phyloP scores from a whole-genome alignment of 345 rosid species.

The Luvunga scandens region DNA sequence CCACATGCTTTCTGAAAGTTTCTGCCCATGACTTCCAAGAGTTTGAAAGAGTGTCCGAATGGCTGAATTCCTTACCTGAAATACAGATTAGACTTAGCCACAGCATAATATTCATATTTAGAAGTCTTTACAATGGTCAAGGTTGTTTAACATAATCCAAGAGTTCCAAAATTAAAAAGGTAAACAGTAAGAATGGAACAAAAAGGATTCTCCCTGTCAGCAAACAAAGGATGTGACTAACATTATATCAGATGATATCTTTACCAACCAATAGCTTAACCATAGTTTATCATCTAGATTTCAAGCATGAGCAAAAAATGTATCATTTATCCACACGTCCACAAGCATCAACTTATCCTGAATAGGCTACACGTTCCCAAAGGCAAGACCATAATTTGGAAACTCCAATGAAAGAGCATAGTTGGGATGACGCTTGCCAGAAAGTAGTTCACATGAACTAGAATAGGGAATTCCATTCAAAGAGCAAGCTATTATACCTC shows the following conservation, averaged over 20 bases:
- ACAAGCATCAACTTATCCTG: background rate
- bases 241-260: background rate
- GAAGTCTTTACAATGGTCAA: background rate
- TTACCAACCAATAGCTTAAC: background rate
- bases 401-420: background rate
- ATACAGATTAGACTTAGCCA: constrained; percentile 10
- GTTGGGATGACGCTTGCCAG: background rate
- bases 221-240: background rate
- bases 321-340: background rate
- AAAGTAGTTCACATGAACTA: background rate
- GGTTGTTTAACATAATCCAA: background rate
- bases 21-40: constrained; percentile 90
- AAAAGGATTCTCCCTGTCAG: background rate
- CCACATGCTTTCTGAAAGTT: constrained; percentile 93
- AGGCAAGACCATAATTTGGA: background rate
- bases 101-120: background rate
- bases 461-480: background rate
- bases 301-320: background rate
- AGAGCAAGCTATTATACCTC: constrained; percentile 56
- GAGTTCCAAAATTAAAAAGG: constrained; percentile 1
- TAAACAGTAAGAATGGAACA: background rate
- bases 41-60: constrained; percentile 92
- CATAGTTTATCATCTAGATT: background rate
- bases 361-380: background rate
- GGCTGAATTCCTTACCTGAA: constrained; percentile 96